Evolutionary conservation across 2,329 filamentous ascomycete genomes (phyloP).

Genomic region (Laburnicola sp.): DNA sequence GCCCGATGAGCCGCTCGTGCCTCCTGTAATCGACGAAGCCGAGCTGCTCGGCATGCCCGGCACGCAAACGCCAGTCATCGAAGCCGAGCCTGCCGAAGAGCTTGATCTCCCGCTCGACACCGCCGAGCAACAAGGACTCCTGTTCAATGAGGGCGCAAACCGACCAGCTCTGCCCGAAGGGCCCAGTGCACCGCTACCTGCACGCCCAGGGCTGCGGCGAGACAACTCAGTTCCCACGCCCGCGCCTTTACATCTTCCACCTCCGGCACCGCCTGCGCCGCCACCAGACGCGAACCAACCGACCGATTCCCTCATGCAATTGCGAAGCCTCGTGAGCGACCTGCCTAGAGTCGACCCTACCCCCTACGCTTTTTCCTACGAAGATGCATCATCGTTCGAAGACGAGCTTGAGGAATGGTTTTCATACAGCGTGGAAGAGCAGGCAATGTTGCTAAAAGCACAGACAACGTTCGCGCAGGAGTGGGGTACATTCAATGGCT

Average conservation of each 20-base stretch:
- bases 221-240: conserved; percentile 46
- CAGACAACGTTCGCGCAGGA: conserved; percentile 76
- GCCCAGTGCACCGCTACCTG: conserved; percentile 28
- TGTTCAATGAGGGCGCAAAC: conserved; percentile 27
- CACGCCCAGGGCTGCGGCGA: conserved; percentile 46
- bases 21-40: conserved; percentile 42
- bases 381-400: conserved; percentile 62
- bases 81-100: conserved; percentile 36
- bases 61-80: conserved; percentile 36
- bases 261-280: conserved; percentile 44
- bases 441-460: conserved; percentile 73
- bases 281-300: conserved; percentile 37
- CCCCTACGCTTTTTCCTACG: conserved; percentile 75
- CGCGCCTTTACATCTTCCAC: conserved; percentile 50
- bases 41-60: conserved; percentile 40
- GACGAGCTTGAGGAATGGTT: conserved; percentile 99
- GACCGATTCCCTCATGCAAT: conserved; percentile 52
- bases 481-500: conserved; percentile 57
- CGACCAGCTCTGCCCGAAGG: conserved; percentile 18
- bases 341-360: conserved; percentile 49
- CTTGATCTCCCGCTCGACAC: conserved; percentile 43
- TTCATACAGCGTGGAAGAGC: conserved; percentile 84
- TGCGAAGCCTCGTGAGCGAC: conserved; percentile 50
- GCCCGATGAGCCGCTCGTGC: conserved; percentile 36
- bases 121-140: conserved; percentile 38